Base-by-base conservation (phyloP, 768 basidiomycete genomes). In the Leccinum aurantiacum region DNA sequence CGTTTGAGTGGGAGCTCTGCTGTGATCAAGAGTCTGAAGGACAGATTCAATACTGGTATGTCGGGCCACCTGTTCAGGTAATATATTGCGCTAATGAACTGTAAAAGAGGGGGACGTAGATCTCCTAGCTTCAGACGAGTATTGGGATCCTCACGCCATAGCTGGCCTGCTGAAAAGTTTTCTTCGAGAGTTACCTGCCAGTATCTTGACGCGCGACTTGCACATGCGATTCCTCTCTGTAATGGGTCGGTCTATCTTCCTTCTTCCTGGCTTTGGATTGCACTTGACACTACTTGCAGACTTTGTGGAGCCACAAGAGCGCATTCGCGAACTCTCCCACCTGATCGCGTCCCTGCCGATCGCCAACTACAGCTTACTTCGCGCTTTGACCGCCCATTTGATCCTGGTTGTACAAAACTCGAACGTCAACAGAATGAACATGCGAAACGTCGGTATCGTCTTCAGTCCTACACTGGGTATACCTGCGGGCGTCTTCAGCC, bases 391-490 rank as follows among this genome's bases (percentile, higher is more conserved):
- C 2, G 93, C 95, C 25, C 96, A 99, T 75, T 80, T 99, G 61
- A 97, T 98, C 65, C 80, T 95, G 48, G 91, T 99, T 67, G 94
- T 98, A 49, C 89, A 93, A 74, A 95, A 98, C 71, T 85, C 94
- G 17, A 67, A 82, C 47, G 77, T 90, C 60, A 97, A 97, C 85
- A 98, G 95, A 80, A 99, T 99, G 97, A 95, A 91, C 46, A 89
- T 98, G 85, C 87, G 96, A 50, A 99, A 99, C 72, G 93, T 99
- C 27, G 95, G 96, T 17, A 98, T 99, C 61, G 96, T 98, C 24
- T 98, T 98, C 77, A 95, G 94, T 64, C 97, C 97, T 2, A 98
- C 97, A 0, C 80, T 99, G 13, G 95, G 94, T 48, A 97, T 99
- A 66, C 96, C 96, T n/a, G 96, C 96, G 3, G 93, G 93, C 7